Percentiles rank a stretch among this genome's conserved stretches.
Conservation (phyloP, 2,329 filamentous ascomycete species). For the Chaetomium sp. region DNA sequence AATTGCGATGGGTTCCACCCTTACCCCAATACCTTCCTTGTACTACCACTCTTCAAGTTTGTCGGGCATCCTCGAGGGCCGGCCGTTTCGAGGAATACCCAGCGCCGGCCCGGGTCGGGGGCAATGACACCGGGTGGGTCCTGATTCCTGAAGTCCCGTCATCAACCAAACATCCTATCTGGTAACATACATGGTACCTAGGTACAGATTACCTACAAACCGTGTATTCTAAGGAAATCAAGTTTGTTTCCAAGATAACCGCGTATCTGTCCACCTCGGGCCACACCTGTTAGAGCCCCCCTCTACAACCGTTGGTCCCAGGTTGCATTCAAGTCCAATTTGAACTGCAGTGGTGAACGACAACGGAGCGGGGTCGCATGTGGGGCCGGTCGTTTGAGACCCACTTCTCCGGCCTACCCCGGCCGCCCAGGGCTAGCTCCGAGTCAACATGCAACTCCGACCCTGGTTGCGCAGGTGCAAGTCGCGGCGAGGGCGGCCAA, state of each 20-base stretch:
- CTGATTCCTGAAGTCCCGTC: no score
- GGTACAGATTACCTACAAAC: no score
- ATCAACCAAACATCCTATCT: neutral
- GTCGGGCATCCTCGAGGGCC: no score
- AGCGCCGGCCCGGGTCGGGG: neutral
- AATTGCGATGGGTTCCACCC: neutral
- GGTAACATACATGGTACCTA: neutral
- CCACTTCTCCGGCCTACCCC: constrained; percentile 4
- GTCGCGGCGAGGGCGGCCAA: no score
- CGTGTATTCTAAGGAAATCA: no score
- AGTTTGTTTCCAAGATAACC: no score
- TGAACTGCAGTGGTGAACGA: neutral
- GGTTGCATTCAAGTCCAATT: no score
- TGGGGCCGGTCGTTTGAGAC: constrained; percentile 6
- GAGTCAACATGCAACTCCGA: neutral
- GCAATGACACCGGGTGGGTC: neutral
- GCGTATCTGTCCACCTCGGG: no score
- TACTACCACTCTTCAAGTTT: neutral
- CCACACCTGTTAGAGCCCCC: no score
- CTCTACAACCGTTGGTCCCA: no score
- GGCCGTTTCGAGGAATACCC: neutral
- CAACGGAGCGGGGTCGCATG: neutral
- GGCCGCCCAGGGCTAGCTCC: neutral
- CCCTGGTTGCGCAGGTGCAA: neutral
- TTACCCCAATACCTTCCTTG: neutral